phyloP scores from a whole-genome alignment of 2,329 filamentous ascomycete species.

The Fusarium sp. region DNA sequence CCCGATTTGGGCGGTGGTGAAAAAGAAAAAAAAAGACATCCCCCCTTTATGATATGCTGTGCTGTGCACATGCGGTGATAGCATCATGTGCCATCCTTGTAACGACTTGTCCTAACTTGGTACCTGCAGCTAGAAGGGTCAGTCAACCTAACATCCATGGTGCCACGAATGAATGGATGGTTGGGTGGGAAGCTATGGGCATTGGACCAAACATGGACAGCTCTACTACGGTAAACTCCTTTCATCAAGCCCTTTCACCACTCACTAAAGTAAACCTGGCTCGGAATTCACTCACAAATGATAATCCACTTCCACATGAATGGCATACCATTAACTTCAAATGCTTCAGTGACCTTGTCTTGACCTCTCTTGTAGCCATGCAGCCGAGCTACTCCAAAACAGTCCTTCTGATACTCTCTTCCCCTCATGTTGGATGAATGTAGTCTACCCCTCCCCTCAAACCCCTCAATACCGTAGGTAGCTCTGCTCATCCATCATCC shows the following conservation, averaged over 20 bases:
- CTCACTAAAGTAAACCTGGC: neutral
- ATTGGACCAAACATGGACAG: constrained; percentile 6
- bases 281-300: constrained; percentile 23
- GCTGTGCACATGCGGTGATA: constrained; percentile 1
- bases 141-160: constrained; percentile 11
- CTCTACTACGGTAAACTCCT: neutral
- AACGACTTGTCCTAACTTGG: constrained; percentile 33
- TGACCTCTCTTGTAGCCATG: constrained; percentile 17
- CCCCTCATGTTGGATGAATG: neutral
- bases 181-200: constrained; percentile 6
- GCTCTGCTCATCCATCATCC: neutral
- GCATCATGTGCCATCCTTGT: constrained; percentile 16
- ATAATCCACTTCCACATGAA: constrained; percentile 7
- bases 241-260: neutral
- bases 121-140: constrained; percentile 33
- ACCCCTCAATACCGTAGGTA: neutral
- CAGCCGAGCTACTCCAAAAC: constrained; percentile 14
- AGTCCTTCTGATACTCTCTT: constrained; percentile 12
- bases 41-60: neutral
- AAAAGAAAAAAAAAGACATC: neutral
- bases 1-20: neutral
- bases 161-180: constrained; percentile 21
- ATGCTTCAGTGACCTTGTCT: constrained; percentile 7
- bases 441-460: constrained; percentile 4
- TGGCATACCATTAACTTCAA: neutral